Evolutionary conservation across 257 asterid genomes (phyloP), one percentile per base, ranked within the genome.

Genomic region (Prunella vulgaris): DNA sequence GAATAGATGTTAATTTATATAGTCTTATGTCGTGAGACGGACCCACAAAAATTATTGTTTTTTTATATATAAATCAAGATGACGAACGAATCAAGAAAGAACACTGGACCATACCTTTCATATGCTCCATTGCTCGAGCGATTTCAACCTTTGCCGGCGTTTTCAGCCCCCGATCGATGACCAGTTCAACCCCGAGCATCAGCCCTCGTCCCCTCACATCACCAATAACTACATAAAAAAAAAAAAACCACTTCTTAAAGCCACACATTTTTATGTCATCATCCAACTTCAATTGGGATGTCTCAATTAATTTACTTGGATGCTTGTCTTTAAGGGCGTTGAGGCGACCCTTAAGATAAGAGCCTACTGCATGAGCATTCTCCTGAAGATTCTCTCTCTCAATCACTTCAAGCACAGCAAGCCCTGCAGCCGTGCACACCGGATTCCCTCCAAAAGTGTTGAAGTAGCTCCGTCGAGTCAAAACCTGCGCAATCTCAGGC

Each of bases 391-490:
- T 87, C 70, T 85, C 93, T 52, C 63, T 78, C 71, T 87, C 85
- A 28, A 87, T 84, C 76, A 89, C 95, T 42, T 68, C 17, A 12
- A 89, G 95, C 30, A 87, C 95, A 2, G 95, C 95, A 21, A 76
- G 84, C 30, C 96, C 95, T 18, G 96, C 87, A 2, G 92, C 84
- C 2, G 89, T 82, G 62, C 95, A 82, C 25, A 89, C 92, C 4
- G 96, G 96, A 63, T 89, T 87, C 21, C 96, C 95, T 68, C 95
- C 96, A 13, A 89, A 89, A 3, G 92, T 85, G 77, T 89, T 89
- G 84, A 87, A 87, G 86, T 89, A 88, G 77, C 84, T 81, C n/a
- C 93, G 79, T 5, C 68, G 85, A 9, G 83, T 85, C 78, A 88
- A 74, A 25, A 85, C 93, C 77, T 84, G 81, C 0, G 96, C 91